Evolutionary conservation across 2,329 filamentous ascomycete species (phyloP).

Genomic region (Nannizziopsis arthrosporioides): DNA sequence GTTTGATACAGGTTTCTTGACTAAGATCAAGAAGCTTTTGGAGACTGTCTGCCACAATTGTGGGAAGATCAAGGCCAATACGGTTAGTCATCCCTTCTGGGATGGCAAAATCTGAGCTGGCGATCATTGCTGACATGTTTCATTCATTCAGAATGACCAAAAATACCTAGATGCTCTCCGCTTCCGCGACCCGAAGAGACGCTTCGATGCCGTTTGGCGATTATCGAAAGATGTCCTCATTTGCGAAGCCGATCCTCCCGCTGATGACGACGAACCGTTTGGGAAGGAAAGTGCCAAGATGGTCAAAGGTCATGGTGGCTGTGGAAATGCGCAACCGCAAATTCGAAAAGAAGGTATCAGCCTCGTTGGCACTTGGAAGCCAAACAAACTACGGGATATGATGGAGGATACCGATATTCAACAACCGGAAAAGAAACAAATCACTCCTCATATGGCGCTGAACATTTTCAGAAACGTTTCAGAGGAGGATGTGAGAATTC

Average conservation of each 20-base stretch:
- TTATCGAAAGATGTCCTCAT: constrained; percentile 78
- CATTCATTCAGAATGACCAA: constrained; percentile 57
- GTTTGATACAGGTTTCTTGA: constrained; percentile 62
- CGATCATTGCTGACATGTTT: constrained; percentile 37
- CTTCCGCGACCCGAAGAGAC: constrained; percentile 82
- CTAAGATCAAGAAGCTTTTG: constrained; percentile 97
- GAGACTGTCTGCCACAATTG: constrained; percentile 99
- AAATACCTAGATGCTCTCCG: constrained; percentile 72
- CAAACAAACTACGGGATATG: constrained; percentile 56
- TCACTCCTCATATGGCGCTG: constrained; percentile 74
- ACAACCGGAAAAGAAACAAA: constrained; percentile 64
- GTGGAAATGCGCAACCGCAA: constrained; percentile 79
- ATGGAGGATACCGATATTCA: constrained; percentile 53
- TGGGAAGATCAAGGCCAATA: constrained; percentile 92
- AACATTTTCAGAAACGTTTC: constrained; percentile 78
- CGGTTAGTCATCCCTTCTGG: constrained; percentile 69
- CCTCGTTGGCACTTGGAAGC: constrained; percentile 64
- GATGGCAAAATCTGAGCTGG: constrained; percentile 44
- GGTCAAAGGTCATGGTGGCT: constrained; percentile 65
- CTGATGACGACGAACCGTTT: constrained; percentile 57
- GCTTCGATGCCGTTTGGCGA: constrained; percentile 86
- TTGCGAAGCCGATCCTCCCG: constrained; percentile 66
- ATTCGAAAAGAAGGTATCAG: constrained; percentile 80
- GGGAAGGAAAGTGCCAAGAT: constrained; percentile 50
- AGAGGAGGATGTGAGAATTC: constrained; percentile 66